Conservation (phyloP, 1,284 basidiomycete genomes). For the Leccinum variabile region DNA sequence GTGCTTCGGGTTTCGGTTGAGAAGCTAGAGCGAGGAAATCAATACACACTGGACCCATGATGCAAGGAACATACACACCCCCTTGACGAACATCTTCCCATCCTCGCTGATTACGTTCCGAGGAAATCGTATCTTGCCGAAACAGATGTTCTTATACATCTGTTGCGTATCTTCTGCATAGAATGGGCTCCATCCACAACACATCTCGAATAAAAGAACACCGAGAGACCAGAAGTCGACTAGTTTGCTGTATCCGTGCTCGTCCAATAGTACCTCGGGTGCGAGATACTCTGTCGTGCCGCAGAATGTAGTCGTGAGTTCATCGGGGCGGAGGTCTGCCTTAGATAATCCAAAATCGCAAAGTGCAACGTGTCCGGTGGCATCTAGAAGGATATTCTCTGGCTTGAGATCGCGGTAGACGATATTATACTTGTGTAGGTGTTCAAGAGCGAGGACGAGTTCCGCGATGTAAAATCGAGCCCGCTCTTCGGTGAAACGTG, state of each 20-base stretch:
- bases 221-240: slow-evolving; percentile 99
- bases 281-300: slow-evolving; percentile 98
- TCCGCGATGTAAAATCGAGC: slow-evolving; percentile 97
- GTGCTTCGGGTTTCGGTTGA: slow-evolving; percentile 97
- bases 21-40: slow-evolving; percentile 55
- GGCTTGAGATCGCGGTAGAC: slow-evolving; percentile 98
- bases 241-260: slow-evolving; percentile 97
- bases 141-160: slow-evolving; percentile 99
- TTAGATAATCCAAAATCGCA: slow-evolving; percentile 98
- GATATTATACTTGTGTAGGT: slow-evolving; percentile 96
- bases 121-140: slow-evolving; percentile 98
- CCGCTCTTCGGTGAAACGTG: slow-evolving; percentile 88
- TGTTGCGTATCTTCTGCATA: slow-evolving; percentile 99
- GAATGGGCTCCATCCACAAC: slow-evolving; percentile 99
- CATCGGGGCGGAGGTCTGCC: slow-evolving; percentile 89
- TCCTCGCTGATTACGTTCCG: slow-evolving; percentile 97
- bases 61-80: slow-evolving; percentile 48
- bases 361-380: slow-evolving; percentile 94
- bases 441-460: slow-evolving; percentile 90
- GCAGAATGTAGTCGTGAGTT: slow-evolving; percentile 97
- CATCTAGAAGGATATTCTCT: slow-evolving; percentile 95
- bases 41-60: slow-evolving; percentile 14
- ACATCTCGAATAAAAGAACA: slow-evolving; percentile 95
- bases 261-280: slow-evolving; percentile 97
- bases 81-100: slow-evolving; percentile 99